These are phyloP conservation scores for Metschnikowia lunata DNA, from an alignment of 805 yeast species.

Conservation along the genomic window DNA sequence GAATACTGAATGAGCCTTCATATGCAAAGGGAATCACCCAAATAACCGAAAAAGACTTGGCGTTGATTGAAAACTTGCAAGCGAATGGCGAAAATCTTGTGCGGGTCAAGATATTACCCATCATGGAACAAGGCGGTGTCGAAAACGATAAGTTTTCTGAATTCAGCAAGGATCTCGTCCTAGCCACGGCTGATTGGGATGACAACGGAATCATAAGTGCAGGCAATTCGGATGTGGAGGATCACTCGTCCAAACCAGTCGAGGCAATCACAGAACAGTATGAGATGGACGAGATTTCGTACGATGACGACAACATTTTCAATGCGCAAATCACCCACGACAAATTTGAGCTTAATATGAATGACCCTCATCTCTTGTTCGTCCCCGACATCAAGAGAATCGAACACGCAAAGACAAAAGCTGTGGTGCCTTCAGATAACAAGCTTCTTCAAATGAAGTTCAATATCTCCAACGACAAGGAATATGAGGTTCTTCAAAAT, in stretches of 20 bases:
- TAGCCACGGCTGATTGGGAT: conserved; percentile 78
- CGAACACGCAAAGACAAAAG: conserved; percentile 22
- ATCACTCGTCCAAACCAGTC: neutral
- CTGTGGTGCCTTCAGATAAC: conserved; percentile 51
- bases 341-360: conserved; percentile 66
- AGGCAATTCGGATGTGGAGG: conserved; percentile 21
- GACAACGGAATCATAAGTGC: conserved; percentile 59
- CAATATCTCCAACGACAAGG: conserved; percentile 83
- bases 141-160: conserved; percentile 37
- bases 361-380: conserved; percentile 77
- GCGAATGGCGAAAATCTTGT: conserved; percentile 16
- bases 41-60: conserved; percentile 31
- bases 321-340: conserved; percentile 53
- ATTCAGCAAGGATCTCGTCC: conserved; percentile 51
- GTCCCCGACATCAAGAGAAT: conserved; percentile 37
- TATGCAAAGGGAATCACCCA: conserved; percentile 8
- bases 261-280: conserved; percentile 6
- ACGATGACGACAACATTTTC: conserved; percentile 68
- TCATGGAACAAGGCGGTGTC: conserved; percentile 29
- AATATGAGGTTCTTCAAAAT: conserved; percentile 75
- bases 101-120: conserved; percentile 24
- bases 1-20: conserved; percentile 5
- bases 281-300: conserved; percentile 34
- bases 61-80: conserved; percentile 26
- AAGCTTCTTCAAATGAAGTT: conserved; percentile 55